Evolutionary conservation across 2,329 filamentous ascomycete genomes (phyloP), one percentile per base, ranked within the genome.

Genomic region (Cordyceps militaris): DNA sequence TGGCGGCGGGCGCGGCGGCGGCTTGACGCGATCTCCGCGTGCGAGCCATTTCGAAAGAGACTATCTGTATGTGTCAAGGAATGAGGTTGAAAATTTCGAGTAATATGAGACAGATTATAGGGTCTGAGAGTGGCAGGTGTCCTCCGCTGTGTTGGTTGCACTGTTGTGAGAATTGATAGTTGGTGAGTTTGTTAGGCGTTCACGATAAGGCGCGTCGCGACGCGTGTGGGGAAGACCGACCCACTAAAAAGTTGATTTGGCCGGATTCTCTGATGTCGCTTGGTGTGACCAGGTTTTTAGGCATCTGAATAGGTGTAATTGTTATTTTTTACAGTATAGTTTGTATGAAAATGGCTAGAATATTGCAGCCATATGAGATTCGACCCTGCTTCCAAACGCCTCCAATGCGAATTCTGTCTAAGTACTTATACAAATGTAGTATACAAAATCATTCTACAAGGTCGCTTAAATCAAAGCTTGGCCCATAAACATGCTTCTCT

Each of bases 401-500:
- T 13, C 24, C 7, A 14, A 56, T 56, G 54, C 54, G 28, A 34
- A 38, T 1, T 14, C 38, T 21, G 32, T 46, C 32, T n/a, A 32
- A 14, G n/a, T 30, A 30, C 19, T 56, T 32, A 3, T 50, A 56
- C 54, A 56, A 36, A 24, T 30, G 19, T 44, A 50, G 14, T 54
- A 50, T 56, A 59, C 57, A 56, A 34, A 24, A n/a, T 43, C 43
- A 24, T 24, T 32, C n/a, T 50, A 49, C 56, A 23, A 46, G 11
- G 30, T 10, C 30, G 21, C 43, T 65, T 79, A 91, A 59, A 91
- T 88, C 66, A 92, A 75, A 42, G 88, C 88, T 70, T 91, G 86
- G 51, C 88, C 88, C 75, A 85, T 88, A 68, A 85, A 91, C 88
- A 92, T 92, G 63, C 86, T 94, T 68, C 94, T 88, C 71, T 90